Conservation (phyloP, 257 asterid genomes). For the Capsicum rhomboideum region DNA sequence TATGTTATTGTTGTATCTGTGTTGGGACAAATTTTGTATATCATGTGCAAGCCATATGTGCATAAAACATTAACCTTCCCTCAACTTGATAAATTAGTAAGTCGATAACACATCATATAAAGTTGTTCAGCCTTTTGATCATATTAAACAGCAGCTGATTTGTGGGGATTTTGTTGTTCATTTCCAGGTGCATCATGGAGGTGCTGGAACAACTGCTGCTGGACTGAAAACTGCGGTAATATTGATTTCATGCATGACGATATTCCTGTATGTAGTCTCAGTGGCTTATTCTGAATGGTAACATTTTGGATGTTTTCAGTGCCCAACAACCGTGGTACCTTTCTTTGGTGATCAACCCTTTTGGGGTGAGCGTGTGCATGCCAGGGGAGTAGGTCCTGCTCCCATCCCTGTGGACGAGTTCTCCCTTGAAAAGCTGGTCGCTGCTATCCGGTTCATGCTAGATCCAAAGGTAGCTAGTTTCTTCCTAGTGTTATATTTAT, state of each 20-base stretch:
- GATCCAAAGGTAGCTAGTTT: constrained; percentile 40
- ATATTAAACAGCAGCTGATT: not conserved
- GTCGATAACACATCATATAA: not conserved
- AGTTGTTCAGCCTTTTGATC: not conserved
- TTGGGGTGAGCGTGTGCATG: constrained; percentile 89
- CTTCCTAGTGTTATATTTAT: not conserved
- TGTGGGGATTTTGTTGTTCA: not conserved
- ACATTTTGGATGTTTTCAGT: constrained; percentile 21
- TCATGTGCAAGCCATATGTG: not conserved
- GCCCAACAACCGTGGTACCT: constrained; percentile 90
- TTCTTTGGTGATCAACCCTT: constrained; percentile 92
- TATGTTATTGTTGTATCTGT: not conserved
- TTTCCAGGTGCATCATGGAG: constrained; percentile 87
- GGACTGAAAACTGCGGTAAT: constrained; percentile 89
- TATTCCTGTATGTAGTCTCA: not conserved
- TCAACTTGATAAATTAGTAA: not conserved
- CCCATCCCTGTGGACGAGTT: constrained; percentile 83
- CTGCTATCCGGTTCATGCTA: constrained; percentile 78
- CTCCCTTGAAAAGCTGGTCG: constrained; percentile 65
- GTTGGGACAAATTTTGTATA: not conserved
- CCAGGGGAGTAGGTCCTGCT: constrained; percentile 81
- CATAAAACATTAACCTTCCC: not conserved
- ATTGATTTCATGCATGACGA: not conserved
- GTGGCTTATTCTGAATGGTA: not conserved
- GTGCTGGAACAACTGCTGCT: constrained; percentile 98